Evolutionary conservation across 2,329 filamentous ascomycete genomes (phyloP).

Genomic region (Kalmusia sp.): DNA sequence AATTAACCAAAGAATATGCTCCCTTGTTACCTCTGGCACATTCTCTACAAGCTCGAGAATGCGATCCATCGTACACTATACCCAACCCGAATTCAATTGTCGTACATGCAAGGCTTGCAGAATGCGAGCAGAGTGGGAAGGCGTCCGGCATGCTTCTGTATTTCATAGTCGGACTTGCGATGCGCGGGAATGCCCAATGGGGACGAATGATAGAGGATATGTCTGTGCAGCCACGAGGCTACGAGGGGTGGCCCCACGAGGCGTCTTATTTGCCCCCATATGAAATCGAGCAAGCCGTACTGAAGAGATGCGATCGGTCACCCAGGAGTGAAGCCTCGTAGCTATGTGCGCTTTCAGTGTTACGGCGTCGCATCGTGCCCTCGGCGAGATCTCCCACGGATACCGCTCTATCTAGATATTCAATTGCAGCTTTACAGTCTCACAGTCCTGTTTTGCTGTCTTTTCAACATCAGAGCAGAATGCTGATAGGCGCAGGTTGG

Average conservation of each 20-base stretch:
- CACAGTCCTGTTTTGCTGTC: too few relatives aligned
- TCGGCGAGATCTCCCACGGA: too few relatives aligned
- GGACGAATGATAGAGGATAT: background rate
- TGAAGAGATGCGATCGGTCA: too few relatives aligned
- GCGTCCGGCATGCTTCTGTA: background rate
- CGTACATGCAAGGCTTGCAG: background rate
- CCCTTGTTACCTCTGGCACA: background rate
- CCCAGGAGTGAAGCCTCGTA: too few relatives aligned
- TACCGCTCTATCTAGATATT: too few relatives aligned
- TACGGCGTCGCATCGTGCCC: too few relatives aligned
- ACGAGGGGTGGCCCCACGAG: background rate
- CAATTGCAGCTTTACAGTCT: too few relatives aligned
- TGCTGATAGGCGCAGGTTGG: background rate
- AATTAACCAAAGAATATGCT: conserved; percentile 10
- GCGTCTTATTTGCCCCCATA: too few relatives aligned
- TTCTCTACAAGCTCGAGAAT: conserved; percentile 11
- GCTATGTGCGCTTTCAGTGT: too few relatives aligned
- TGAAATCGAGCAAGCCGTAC: too few relatives aligned
- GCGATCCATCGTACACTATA: conserved; percentile 9
- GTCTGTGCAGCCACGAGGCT: conserved; percentile 10
- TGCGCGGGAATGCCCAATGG: conserved; percentile 8
- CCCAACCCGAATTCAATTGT: background rate
- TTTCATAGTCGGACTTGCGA: conserved; percentile 12
- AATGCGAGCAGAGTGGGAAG: background rate
- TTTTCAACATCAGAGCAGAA: background rate